Evolutionary conservation across 352 stramenopile species (phyloP), one percentile per base, ranked within the genome.

Genomic region (Phytophthora foliorum): DNA sequence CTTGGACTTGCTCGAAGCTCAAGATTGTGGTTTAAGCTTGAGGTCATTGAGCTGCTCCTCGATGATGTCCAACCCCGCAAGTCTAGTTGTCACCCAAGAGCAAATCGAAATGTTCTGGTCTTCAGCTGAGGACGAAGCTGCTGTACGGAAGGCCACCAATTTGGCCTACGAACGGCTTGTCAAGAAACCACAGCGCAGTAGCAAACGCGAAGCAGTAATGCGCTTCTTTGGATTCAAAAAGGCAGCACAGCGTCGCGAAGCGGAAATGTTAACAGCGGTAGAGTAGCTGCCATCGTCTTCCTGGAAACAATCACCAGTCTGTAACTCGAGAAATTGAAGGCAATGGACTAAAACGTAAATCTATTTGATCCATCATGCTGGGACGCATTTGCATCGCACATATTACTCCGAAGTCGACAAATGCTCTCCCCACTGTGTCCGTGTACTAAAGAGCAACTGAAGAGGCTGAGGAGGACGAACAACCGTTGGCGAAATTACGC

Each of bases 71-170:
- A 67, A 56, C 50, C 63, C 50, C 44, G 50, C 41, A 4, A 76
- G 56, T 57, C 52, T 72, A 41, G 52, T 67, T 11, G 56, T 57
- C 17, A 72, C 55, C 7, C 56, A 54, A 24, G 63, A 60, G 14
- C 50, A 76, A 24, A 69, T 72, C 39, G 63, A 67, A 25, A 31
- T 63, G 63, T 76, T 69, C 21, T 75, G 67, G 67, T 55, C 41
- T 50, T 68, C 67, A 21, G 11, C 32, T 17, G 42, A 59, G 42
- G 67, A 75, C 32, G 67, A 75, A 58, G 11, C 36, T 13, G 61
- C 42, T 14, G 61, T 63, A 16, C 62, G 62, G 11, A 67, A 57
- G 38, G 67, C 62, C 24, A 75, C 62, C 32, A 61, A 52, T 36
- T 27, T 58, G 41, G 67, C 67, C 6, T 75, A 75, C 25, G 67